A percentile compares a stretch with the other conserved stretches of the same genome.
Evolutionary conservation across 2,329 filamentous ascomycete genomes (phyloP).

Genomic region (Coccinonectria pachysandricola): DNA sequence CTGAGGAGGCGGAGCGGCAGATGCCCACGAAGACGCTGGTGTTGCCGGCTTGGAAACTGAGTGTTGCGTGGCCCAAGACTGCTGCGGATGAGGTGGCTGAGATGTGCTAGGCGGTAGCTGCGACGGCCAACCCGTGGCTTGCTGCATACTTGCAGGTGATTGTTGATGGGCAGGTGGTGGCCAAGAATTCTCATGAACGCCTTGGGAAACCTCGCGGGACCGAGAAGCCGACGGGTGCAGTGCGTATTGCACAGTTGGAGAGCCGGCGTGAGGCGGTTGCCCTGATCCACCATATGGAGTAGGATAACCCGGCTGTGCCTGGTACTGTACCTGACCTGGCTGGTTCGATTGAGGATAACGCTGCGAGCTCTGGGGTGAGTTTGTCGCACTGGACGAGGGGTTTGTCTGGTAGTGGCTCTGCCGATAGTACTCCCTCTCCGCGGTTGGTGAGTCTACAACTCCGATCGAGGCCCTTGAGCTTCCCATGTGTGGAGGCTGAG

Average conservation of each 20-base stretch:
- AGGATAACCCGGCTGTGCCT: slow-evolving; percentile 34
- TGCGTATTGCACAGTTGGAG: slow-evolving; percentile 46
- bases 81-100: slow-evolving; percentile 24
- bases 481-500: slow-evolving; percentile 37
- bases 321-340: slow-evolving; percentile 29
- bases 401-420: slow-evolving; percentile 26
- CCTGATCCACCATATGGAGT: slow-evolving; percentile 27
- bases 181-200: slow-evolving; percentile 28
- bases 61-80: slow-evolving; percentile 25
- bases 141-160: slow-evolving; percentile 13
- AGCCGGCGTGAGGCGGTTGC: slow-evolving; percentile 32
- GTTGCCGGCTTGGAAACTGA: slow-evolving; percentile 25
- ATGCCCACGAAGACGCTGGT: slow-evolving; percentile 22
- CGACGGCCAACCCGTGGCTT: slow-evolving; percentile 20
- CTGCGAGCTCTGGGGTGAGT: slow-evolving; percentile 37
- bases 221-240: slow-evolving; percentile 35
- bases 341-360: slow-evolving; percentile 35
- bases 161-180: slow-evolving; percentile 19
- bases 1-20: slow-evolving; percentile 22
- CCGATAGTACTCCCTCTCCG: slow-evolving; percentile 40
- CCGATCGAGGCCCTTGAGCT: slow-evolving; percentile 35
- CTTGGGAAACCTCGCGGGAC: slow-evolving; percentile 31
- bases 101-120: slow-evolving; percentile 22
- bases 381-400: slow-evolving; percentile 27
- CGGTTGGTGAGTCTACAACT: slow-evolving; percentile 24